These are phyloP conservation scores for Purshia tridentata DNA, from an alignment of 306 rosid genomes.

Conservation along the genomic window DNA sequence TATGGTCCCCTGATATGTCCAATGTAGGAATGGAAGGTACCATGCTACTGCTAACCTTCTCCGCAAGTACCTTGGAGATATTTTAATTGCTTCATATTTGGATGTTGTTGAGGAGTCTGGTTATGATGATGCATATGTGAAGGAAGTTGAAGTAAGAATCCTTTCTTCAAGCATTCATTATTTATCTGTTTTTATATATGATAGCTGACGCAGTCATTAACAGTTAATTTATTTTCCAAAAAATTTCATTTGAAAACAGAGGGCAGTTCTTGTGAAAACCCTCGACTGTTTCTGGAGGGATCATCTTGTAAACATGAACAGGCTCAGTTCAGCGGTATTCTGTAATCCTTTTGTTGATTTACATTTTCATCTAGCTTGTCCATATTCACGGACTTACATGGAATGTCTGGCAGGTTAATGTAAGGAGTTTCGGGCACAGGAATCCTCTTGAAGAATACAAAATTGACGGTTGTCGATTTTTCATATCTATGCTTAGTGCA, in stretches of 20 bases:
- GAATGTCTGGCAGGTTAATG: constrained; percentile 69
- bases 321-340: constrained; percentile 90
- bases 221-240: background rate
- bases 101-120: constrained; percentile 82
- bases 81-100: constrained; percentile 82
- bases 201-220: background rate
- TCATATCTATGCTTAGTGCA: constrained; percentile 96
- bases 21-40: constrained; percentile 68
- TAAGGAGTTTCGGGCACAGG: constrained; percentile 96
- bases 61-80: constrained; percentile 93
- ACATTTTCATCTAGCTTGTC: constrained; percentile 26
- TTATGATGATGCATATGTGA: constrained; percentile 66
- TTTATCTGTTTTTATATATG: background rate
- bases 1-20: constrained; percentile 20
- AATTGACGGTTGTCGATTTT: constrained; percentile 94
- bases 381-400: constrained; percentile 27
- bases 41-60: constrained; percentile 61
- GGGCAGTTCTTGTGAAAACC: constrained; percentile 90
- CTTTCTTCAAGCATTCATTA: background rate
- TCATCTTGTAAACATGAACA: constrained; percentile 96
- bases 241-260: constrained; percentile 44
- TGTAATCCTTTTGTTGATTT: constrained; percentile 14
- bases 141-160: constrained; percentile 81
- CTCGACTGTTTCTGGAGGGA: constrained; percentile 97
- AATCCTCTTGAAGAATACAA: constrained; percentile 97